Evolutionary conservation across 2,329 filamentous ascomycete species (phyloP), one percentile per base, ranked within the genome.

Genomic region (Aureobasidium sp.): DNA sequence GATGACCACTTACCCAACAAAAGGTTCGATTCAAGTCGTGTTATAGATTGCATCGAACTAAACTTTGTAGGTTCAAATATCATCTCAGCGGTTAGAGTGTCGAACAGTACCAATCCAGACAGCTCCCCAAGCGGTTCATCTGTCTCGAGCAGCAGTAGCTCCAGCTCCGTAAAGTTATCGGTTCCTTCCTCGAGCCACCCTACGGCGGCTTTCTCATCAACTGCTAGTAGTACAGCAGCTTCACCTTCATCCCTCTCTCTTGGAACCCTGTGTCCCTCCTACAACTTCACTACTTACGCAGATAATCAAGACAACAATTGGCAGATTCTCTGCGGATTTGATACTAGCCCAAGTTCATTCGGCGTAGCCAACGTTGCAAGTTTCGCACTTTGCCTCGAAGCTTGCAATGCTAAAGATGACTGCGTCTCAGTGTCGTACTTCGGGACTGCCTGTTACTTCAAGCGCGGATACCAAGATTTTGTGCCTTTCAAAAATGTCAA

Each of bases 111-210:
- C 12, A 22, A n/a, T 3, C n/a, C 14, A 27, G 6, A 16, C 10
- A 7, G 1, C 29, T 7, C 19, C 19, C 59, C 58, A 7, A 61
- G 66, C 45, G 56, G 55, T 29, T 61, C 60, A 6, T 59, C 57
- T 11, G 58, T 59, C 34, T 56, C 55, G 3, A 62, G 55, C 29
- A 45, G 25, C 40, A 30, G 8, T n/a, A 21, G 22, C 10, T 12
- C 40, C 4, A 44, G 40, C 25, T 44, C 25, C 27, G 4, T n/a
- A n/a, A n/a, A n/a, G n/a, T n/a, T n/a, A n/a, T n/a, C n/a, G n/a
- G n/a, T n/a, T n/a, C n/a, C n/a, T n/a, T n/a, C n/a, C n/a, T n/a
- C n/a, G n/a, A n/a, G n/a, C n/a, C n/a, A n/a, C n/a, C n/a, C n/a
- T n/a, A n/a, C n/a, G n/a, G n/a, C n/a, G n/a, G n/a, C n/a, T n/a